Conservation (phyloP, 331 rosid genomes). For the Stylosanthes scabra region DNA sequence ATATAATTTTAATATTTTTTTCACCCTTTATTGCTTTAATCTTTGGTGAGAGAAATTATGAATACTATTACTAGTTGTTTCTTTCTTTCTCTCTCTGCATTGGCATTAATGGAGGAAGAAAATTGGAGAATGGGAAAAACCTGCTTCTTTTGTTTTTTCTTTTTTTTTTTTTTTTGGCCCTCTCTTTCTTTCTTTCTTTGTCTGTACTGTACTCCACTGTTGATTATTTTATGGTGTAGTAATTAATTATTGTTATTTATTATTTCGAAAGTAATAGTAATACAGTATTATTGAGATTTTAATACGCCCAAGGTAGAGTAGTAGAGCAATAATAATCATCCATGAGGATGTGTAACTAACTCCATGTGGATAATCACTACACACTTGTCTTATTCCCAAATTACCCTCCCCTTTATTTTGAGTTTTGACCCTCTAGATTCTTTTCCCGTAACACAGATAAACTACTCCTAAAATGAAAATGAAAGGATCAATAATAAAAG, state of each 20-base stretch:
- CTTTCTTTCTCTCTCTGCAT: background rate
- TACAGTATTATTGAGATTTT: background rate
- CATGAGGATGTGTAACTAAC: background rate
- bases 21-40: no score
- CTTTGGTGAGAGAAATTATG: constrained; percentile 37
- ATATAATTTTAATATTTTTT: no score
- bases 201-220: constrained; percentile 45
- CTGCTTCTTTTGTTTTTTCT: constrained; percentile 19
- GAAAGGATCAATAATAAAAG: no score
- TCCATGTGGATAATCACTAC: constrained; percentile 17
- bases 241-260: background rate
- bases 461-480: background rate
- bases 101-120: constrained; percentile 41
- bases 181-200: background rate
- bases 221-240: background rate
- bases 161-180: no score
- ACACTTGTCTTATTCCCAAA: constrained; percentile 17
- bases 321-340: background rate
- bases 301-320: background rate
- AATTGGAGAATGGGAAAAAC: constrained; percentile 23
- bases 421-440: background rate
- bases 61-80: background rate
- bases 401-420: background rate
- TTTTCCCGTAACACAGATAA: background rate
- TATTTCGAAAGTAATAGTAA: background rate